Base-by-base conservation (phyloP, 2,329 filamentous ascomycete genomes). In the Aspergillus tanneri region DNA sequence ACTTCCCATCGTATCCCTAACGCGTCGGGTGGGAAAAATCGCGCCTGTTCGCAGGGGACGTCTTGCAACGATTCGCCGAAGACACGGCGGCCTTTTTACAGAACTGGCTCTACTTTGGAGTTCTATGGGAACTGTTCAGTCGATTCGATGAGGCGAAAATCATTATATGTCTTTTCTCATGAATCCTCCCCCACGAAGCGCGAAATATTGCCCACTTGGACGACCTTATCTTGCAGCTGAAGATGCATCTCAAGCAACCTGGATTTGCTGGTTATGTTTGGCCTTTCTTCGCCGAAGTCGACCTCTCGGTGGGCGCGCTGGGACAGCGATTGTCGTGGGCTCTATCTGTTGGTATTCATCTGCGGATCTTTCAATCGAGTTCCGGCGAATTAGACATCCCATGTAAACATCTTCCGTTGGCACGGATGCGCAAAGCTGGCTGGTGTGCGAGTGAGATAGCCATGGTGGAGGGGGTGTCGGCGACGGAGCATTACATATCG, bases 41-140 rank as follows among this genome's bases (percentile, higher is more conserved):
- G n/a, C 30, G 34, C 14, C n/a, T 48, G 3, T 19, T 43, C 9
- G 32, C 9, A 11, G 46, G 46, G 10, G 46, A 48, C 21, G 43
- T 48, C 34, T 43, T 32, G 11, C 21, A 43, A 10, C 46, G 37
- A 4, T 18, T 28, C 10, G 10, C 27, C 11, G 12, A 48, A 1
- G n/a, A 43, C 3, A 28, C 46, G 4, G 39, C 32, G 5, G 30
- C 39, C 12, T 48, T 48, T 3, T 23, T 48, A 2, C 46, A 48
- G 39, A 34, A 48, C 19, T 48, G 46, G 46, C 22, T 48, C 3
- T 43, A 30, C n/a, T 48, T 48, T 14, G 46, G 46, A 14, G 46
- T 48, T 5, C 46, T 48, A 3, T 48, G 46, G 46, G 46, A 47
- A 14, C 37, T 37, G 22, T 47, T 47, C 16, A 28, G 38, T 16